Conservation (phyloP, 1,284 basidiomycete species). For the Leccinum proliferum region DNA sequence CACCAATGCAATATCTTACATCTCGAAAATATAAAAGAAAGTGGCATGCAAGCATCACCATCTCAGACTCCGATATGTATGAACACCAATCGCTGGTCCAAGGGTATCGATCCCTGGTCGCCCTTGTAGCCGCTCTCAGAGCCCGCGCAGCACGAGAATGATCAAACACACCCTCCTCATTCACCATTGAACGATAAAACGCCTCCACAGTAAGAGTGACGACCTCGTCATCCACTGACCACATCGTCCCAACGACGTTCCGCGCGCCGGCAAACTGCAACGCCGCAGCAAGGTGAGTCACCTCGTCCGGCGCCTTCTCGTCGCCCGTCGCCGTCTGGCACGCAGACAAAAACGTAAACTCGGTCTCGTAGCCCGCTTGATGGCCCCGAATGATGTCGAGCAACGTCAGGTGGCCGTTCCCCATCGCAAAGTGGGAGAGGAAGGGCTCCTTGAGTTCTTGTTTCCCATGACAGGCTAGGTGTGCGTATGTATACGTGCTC, state of each 20-base stretch:
- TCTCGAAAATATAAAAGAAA: background rate
- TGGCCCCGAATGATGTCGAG: slow-evolving; percentile 23
- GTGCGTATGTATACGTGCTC: slow-evolving; percentile 12
- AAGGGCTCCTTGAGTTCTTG: slow-evolving; percentile 9
- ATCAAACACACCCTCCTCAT: slow-evolving; percentile 15
- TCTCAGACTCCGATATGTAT: slow-evolving; percentile 13
- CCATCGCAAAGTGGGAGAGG: slow-evolving; percentile 19
- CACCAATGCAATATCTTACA: background rate
- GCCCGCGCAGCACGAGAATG: slow-evolving; percentile 15
- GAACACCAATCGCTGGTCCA: slow-evolving; percentile 19
- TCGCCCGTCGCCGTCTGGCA: slow-evolving; percentile 23
- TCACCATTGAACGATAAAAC: slow-evolving; percentile 19
- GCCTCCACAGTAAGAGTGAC: slow-evolving; percentile 13
- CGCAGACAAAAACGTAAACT: slow-evolving; percentile 21
- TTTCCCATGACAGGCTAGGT: slow-evolving; percentile 19
- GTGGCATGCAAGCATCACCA: background rate
- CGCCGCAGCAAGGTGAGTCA: slow-evolving; percentile 31
- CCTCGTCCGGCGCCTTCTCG: slow-evolving; percentile 26
- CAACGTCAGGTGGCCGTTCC: slow-evolving; percentile 15
- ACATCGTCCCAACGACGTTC: slow-evolving; percentile 36
- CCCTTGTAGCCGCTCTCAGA: slow-evolving; percentile 11
- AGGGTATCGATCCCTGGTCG: slow-evolving; percentile 9
- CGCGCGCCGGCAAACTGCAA: slow-evolving; percentile 31
- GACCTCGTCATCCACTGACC: slow-evolving; percentile 22
- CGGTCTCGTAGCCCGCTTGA: slow-evolving; percentile 26